phyloP scores from a whole-genome alignment of 2,329 filamentous ascomycete species.

The Penicillium italicum region DNA sequence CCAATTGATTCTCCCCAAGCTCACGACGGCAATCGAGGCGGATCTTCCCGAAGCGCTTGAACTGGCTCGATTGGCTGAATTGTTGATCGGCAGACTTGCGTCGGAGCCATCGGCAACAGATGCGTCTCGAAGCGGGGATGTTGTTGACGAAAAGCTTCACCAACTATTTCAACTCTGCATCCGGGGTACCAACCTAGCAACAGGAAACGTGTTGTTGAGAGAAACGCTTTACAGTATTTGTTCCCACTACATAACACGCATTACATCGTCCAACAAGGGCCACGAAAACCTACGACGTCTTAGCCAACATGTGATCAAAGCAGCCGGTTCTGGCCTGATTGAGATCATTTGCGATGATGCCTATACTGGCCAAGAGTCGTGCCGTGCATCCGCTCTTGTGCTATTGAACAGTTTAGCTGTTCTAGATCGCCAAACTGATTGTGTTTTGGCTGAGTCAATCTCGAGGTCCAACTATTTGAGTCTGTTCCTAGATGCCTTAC shows the following conservation, averaged over 20 bases:
- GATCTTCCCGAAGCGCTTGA: constrained; percentile 68
- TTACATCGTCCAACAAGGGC: constrained; percentile 51
- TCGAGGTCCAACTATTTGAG: constrained; percentile 86
- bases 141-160: constrained; percentile 83
- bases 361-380: constrained; percentile 74
- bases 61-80: constrained; percentile 73
- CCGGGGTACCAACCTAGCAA: constrained; percentile 70
- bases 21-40: constrained; percentile 71
- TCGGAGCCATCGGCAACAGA: constrained; percentile 37
- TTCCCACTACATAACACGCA: constrained; percentile 75
- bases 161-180: constrained; percentile 87
- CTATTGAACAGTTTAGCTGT: constrained; percentile 75
- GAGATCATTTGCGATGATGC: constrained; percentile 91
- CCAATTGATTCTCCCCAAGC: constrained; percentile 80
- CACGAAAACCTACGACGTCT: constrained; percentile 48
- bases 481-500: constrained; percentile 83
- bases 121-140: constrained; percentile 55
- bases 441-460: constrained; percentile 72
- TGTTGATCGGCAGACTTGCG: constrained; percentile 48
- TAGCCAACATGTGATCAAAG: constrained; percentile 67
- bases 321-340: constrained; percentile 75
- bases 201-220: constrained; percentile 67
- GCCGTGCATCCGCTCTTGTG: constrained; percentile 80
- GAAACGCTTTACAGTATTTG: constrained; percentile 89
- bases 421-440: constrained; percentile 68